phyloP scores from a whole-genome alignment of 805 yeast genomes.

The Torulaspora maleeae region DNA sequence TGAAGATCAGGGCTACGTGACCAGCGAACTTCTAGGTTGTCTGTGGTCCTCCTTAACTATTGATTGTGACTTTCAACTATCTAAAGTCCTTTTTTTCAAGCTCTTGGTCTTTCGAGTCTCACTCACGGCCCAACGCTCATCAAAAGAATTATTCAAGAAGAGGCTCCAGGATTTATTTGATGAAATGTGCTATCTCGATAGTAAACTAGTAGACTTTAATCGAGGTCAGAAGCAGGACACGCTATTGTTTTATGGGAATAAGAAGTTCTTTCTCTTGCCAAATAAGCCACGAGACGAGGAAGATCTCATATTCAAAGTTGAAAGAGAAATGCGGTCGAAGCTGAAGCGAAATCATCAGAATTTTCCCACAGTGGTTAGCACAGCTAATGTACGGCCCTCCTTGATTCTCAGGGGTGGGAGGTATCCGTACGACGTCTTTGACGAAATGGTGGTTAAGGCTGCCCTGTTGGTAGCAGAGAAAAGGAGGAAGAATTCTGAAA shows the following conservation, averaged over 20 bases:
- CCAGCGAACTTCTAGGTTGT: slow-evolving; percentile 11
- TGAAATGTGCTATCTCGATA: slow-evolving; percentile 13
- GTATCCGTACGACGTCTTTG: slow-evolving; percentile 28
- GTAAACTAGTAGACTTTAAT: slow-evolving; percentile 2
- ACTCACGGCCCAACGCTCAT: slow-evolving; percentile 1
- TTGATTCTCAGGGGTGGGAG: slow-evolving; percentile 19
- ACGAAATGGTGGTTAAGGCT: slow-evolving; percentile 23
- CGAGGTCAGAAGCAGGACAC: slow-evolving; percentile 8
- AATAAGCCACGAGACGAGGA: slow-evolving; percentile 14
- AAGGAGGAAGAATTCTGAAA: slow-evolving; percentile 11
- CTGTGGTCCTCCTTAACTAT: slow-evolving; percentile 20
- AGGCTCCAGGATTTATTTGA: slow-evolving; percentile 9
- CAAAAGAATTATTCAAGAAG: slow-evolving; percentile 4
- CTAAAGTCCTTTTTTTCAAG: slow-evolving; percentile 17
- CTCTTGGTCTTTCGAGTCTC: slow-evolving; percentile 18
- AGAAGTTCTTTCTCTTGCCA: slow-evolving; percentile 21
- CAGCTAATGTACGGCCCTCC: slow-evolving; percentile 20
- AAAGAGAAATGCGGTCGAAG: slow-evolving; percentile 8
- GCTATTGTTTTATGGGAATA: slow-evolving; percentile 26
- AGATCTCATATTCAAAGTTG: slow-evolving; percentile 15
- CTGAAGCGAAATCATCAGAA: slow-evolving; percentile 4
- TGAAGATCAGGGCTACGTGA: slow-evolving; percentile 7
- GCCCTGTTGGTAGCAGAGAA: slow-evolving; percentile 16
- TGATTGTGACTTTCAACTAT: slow-evolving; percentile 18
- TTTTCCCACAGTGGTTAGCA: slow-evolving; percentile 18